Base-by-base conservation (phyloP, 306 rosid genomes). In the Delonix regia region DNA sequence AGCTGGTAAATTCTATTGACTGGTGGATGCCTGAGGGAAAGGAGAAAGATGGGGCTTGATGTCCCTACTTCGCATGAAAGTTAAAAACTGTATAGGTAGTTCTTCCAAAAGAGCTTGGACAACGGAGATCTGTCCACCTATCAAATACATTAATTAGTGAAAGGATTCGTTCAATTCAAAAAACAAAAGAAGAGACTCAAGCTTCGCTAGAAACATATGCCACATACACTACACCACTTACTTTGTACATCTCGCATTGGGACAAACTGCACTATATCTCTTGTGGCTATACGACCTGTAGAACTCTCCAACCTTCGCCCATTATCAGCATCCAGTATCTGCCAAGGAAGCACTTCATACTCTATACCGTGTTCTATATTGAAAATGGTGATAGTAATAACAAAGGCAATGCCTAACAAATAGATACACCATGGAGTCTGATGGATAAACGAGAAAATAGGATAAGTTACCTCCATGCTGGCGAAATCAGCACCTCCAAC, bases 231-330 rank as follows among this genome's bases (percentile, higher is more conserved):
- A 19, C 8, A 18, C 16, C 55, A 80, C 97, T 84, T 56, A 92
- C 99, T 81, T 3, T 89, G 90, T 49, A 92, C 93, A 65, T 89
- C 88, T 74, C 88, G 83, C 90, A 92, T 89, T 0, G 96, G 89
- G 57, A 95, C 94, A 86, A 95, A 95, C 77, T 95, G 99, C 24
- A 95, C 96, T 0, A 92, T 87, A 70, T 95, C 99, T 52, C 92
- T 76, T 14, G 98, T 86, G 14, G 99, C 94, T 13, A 89, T 22
- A 55, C 91, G 97, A 49, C 98, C 92, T 0, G 86, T 75, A 38
- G 90, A 78, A 77, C 97, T 89, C 83, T 86, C 88, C 75, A 92
- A 74, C 30, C 90, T 66, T 2, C 71, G 75, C 7, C 97, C 98
- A 48, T 87, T 74, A 45, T 95, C 97, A 22, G 97, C 96, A 85